Evolutionary conservation across 352 stramenopile species (phyloP), one percentile per base, ranked within the genome.

Genomic region (Pythium chondricola): DNA sequence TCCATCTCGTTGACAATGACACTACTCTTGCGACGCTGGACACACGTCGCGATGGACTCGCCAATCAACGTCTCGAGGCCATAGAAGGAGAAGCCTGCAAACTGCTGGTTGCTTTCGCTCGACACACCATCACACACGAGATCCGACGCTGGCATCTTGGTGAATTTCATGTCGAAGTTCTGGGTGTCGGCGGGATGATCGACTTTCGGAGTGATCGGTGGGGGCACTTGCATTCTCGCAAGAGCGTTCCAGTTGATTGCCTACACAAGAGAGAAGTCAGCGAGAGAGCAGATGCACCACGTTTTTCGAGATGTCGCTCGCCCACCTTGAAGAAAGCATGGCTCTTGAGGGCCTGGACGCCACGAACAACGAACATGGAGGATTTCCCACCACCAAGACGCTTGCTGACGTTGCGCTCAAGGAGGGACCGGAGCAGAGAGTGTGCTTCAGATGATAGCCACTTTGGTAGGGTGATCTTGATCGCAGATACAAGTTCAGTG

Each of bases 351-450:
- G 83, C 94, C 22, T 96, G 81, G 6, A 98, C 88, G 25, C 97
- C 96, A 40, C 95, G 95, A 4, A 99, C 83, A 31, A 98, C 79
- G 62, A 99, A 99, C 93, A 99, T 99, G 14, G 91, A 98, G 16
- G 87, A 95, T 62, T 96, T 97, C 7, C 92, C 75, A 0, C 81
- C 79, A 26, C 95, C 96, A 26, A 99, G 74, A 27, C 97, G 71
- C 62, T 98, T 97, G 52, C 83, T 86, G 6, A 97, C 89, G 65
- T 99, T 97, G 32, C 95, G 85, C 69, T 99, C 95, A 16, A 99
- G 74, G 6, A 99, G 66, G 13, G 85, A 86, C 56, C 97, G 97
- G 38, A 99, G 74, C 18, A 99, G 61, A 42, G 95, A 98, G 63
- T 96, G 94, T 17, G 92, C 88, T 26, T 93, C 74, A 6, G 75